Percentiles rank a stretch among this genome's conserved stretches.
These are phyloP conservation scores for Colletotrichum sp. DNA, from an alignment of 2,329 filamentous ascomycete species.

Conservation along the genomic window DNA sequence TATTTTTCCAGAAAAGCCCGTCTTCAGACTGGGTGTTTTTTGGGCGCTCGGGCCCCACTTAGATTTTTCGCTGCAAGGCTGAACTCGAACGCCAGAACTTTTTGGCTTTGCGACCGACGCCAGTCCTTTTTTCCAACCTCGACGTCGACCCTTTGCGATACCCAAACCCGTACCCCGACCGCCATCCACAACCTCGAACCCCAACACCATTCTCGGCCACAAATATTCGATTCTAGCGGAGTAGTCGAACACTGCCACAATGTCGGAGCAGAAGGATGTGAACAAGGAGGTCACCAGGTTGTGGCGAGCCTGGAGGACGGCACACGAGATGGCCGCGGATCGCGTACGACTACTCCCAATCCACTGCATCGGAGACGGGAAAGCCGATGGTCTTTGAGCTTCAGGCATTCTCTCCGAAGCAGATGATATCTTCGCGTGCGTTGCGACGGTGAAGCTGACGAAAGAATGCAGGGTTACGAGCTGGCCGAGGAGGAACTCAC, in stretches of 20 bases:
- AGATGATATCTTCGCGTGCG: not conserved
- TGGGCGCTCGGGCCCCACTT: slow-evolving; percentile 6
- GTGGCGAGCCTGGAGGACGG: slow-evolving; percentile 93
- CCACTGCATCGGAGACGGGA: not conserved
- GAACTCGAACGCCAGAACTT: slow-evolving; percentile 16
- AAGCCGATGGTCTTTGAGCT: not conserved
- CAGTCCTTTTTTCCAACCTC: slow-evolving; percentile 1
- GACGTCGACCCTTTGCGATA: not conserved
- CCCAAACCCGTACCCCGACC: not conserved
- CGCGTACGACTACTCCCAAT: slow-evolving; percentile 65
- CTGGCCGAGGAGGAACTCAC: slow-evolving; percentile 88
- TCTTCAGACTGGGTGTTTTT: not conserved
- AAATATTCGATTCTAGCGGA: not conserved
- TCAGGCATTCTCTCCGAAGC: too few species aligned
- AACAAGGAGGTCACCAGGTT: slow-evolving; percentile 69
- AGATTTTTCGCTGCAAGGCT: slow-evolving; percentile 20
- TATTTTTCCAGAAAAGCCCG: slow-evolving; percentile 14
- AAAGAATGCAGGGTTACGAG: slow-evolving; percentile 80
- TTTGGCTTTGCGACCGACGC: slow-evolving; percentile 20
- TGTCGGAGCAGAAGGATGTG: slow-evolving; percentile 52
- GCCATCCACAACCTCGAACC: not conserved
- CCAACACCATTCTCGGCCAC: not conserved
- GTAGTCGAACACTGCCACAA: slow-evolving; percentile 23
- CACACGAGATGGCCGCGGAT: slow-evolving; percentile 94
- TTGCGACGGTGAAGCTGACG: slow-evolving; percentile 19